phyloP scores from a whole-genome alignment of 148 eudicot species.

The Rhododendron griersonianum region DNA sequence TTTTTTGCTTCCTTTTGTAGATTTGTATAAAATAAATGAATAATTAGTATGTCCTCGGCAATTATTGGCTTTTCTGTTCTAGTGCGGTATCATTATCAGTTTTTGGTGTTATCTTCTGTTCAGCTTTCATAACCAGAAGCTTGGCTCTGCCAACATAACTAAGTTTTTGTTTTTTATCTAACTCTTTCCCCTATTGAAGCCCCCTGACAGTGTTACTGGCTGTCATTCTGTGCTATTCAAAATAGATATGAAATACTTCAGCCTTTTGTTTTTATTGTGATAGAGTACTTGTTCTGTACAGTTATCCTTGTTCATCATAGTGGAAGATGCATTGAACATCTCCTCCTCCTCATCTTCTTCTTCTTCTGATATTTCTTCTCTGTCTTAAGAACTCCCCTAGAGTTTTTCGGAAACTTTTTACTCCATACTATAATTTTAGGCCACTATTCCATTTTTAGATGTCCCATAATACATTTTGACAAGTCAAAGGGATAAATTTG shows the following conservation, averaged over 20 bases:
- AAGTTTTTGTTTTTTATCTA: not conserved
- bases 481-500: not conserved
- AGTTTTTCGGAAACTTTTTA: not conserved
- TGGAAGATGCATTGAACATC: not conserved
- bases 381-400: not conserved
- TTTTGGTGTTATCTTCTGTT: not conserved
- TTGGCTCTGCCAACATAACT: not conserved
- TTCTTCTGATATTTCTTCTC: not conserved
- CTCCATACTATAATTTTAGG: not conserved
- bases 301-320: not conserved
- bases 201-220: not conserved
- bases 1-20: too few relatives aligned
- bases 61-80: not conserved
- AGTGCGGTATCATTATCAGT: not conserved
- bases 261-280: not conserved
- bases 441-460: not conserved
- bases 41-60: not conserved
- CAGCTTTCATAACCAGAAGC: not conserved
- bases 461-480: not conserved
- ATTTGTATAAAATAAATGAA: not conserved
- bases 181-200: not conserved
- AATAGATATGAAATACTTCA: not conserved
- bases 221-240: not conserved
- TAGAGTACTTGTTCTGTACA: not conserved
- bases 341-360: not conserved